phyloP scores from a whole-genome alignment of 2,329 filamentous ascomycete genomes.

The Paecilomyces niveus region DNA sequence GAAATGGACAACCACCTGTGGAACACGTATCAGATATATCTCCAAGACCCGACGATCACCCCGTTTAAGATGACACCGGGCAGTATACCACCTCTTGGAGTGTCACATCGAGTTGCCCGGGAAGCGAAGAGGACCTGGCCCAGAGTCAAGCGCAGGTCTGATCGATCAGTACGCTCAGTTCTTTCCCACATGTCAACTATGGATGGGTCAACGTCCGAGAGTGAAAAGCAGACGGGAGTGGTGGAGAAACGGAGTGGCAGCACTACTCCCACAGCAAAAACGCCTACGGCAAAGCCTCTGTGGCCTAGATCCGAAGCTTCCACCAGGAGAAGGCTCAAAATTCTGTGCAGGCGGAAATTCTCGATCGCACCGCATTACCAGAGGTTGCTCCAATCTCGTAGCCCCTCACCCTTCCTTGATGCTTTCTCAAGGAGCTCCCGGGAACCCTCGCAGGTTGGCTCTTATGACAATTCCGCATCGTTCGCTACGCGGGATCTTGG shows the following conservation, averaged over 20 bases:
- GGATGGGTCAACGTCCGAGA: neutral
- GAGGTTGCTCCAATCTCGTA: constrained; percentile 53
- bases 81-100: constrained; percentile 55
- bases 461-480: constrained; percentile 18
- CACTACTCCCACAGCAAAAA: constrained; percentile 38
- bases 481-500: constrained; percentile 40
- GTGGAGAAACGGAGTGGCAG: constrained; percentile 42
- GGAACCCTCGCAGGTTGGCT: constrained; percentile 16
- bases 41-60: constrained; percentile 60
- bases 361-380: constrained; percentile 59
- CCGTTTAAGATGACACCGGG: constrained; percentile 62
- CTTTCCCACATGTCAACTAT: neutral
- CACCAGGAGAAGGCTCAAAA: constrained; percentile 51
- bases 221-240: constrained; percentile 25
- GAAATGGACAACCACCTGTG: constrained; percentile 62
- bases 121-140: constrained; percentile 57
- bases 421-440: constrained; percentile 25
- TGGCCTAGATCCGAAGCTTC: constrained; percentile 55
- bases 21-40: constrained; percentile 58
- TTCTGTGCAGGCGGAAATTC: constrained; percentile 55
- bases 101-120: constrained; percentile 56
- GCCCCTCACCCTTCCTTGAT: constrained; percentile 51
- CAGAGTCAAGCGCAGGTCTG: constrained; percentile 32
- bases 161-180: constrained; percentile 6
- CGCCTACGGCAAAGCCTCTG: constrained; percentile 25